Percentiles rank a stretch among this genome's conserved stretches.
Evolutionary conservation across 2,329 filamentous ascomycete genomes (phyloP).

Genomic region (Colletotrichum sp.): DNA sequence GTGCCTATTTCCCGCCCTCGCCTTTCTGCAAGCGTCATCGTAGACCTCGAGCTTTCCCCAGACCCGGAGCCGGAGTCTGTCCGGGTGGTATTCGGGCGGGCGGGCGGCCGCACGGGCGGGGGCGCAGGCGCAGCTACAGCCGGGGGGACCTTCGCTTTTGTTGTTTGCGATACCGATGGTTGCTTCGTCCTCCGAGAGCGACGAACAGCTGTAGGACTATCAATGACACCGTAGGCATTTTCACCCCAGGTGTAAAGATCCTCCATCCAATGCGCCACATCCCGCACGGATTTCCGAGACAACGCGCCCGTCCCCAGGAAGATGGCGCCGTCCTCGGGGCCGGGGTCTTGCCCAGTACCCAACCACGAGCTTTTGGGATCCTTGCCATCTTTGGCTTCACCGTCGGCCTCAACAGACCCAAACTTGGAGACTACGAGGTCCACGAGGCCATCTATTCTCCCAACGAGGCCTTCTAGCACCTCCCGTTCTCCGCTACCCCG

Average conservation of each 20-base stretch:
- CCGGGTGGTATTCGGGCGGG: background rate
- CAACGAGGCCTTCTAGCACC: conserved; percentile 87
- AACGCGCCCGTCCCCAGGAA: conserved; percentile 83
- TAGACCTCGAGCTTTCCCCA: conserved; percentile 7
- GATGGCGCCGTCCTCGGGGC: conserved; percentile 80
- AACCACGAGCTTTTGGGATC: conserved; percentile 63
- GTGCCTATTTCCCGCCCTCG: conserved; percentile 20
- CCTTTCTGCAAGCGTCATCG: conserved; percentile 18
- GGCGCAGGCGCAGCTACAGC: background rate
- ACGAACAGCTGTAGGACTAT: conserved; percentile 75
- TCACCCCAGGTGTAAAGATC: conserved; percentile 85
- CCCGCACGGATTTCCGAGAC: conserved; percentile 72
- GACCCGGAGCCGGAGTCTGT: conserved; percentile 11
- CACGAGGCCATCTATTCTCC: conserved; percentile 80
- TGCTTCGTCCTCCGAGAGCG: conserved; percentile 47
- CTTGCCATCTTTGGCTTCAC: conserved; percentile 32
- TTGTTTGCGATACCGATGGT: background rate
- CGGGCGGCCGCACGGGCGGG: background rate
- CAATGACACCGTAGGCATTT: conserved; percentile 82
- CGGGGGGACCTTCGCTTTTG: background rate
- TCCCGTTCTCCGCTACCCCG: conserved; percentile 92
- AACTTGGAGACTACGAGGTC: conserved; percentile 90
- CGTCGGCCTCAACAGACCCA: conserved; percentile 49
- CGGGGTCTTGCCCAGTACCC: conserved; percentile 71
- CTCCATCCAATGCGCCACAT: conserved; percentile 86